Evolutionary conservation across 2,329 filamentous ascomycete species (phyloP), one percentile per base, ranked within the genome.

Genomic region (Trichoderma brevicompactum): DNA sequence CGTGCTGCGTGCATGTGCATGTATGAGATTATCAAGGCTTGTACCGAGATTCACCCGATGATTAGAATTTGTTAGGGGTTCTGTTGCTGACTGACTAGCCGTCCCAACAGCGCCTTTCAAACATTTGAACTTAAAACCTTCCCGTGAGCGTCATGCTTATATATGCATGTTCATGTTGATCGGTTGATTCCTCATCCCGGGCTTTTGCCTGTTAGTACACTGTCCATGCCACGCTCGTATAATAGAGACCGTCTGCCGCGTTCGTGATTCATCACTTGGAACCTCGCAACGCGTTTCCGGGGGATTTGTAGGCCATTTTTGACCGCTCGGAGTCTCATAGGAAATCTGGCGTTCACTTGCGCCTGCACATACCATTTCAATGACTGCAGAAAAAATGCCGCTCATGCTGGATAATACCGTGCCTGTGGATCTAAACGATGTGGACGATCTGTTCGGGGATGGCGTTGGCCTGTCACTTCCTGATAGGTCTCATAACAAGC

Each of bases 401-500:
- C 75, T 82, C 68, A 77, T 79, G 68, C 70, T 79, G 68, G 76
- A 78, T 48, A 74, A 74, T 65, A 28, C 78, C 44, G 82, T 87
- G 75, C 79, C 81, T 43, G 80, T 81, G 63, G 78, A 81, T 64
- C 78, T 86, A 69, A 80, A 88, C 70, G 85, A 88, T 70, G 87
- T 90, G 48, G 87, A 91, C 72, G 91, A 94, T 74, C 82, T 94
- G 40, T 94, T 94, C 74, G 90, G 89, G 43, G 90, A 92, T 74
- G 84, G 87, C 68, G 84, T 87, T 74, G 85, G 86, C 70, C 74
- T 85, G 68, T 82, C 81, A 52, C 77, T 90, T 15, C 79, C 84
- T 12, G 77, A 88, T 23, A 69, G 73, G 41, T 64, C 70, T 3
- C 76, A 75, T 55, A 72, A 71, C 43, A 92, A 90, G 75, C 87